Conservation (phyloP, 148 eudicot genomes). For the Chenopodium album region DNA sequence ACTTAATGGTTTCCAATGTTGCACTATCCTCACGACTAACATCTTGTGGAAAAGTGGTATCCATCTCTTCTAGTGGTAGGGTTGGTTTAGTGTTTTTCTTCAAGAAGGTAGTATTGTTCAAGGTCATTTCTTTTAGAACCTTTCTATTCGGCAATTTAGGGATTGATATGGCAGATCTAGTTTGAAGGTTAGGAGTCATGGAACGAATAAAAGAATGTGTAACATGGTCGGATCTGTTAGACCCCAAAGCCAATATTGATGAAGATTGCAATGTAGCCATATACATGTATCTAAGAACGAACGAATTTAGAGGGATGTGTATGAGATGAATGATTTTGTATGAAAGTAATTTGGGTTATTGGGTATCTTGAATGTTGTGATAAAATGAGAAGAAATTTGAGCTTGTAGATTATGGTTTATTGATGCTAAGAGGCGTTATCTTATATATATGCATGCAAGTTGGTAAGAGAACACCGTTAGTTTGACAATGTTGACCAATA, state of each 20-base stretch:
- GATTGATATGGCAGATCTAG: constrained; percentile 14
- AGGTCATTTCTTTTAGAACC: constrained; percentile 4
- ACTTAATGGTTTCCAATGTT: constrained; percentile 8
- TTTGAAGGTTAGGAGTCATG: background rate
- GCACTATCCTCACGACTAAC: background rate
- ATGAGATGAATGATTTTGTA: too few species aligned
- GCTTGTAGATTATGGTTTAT: background rate
- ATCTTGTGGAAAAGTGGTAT: background rate
- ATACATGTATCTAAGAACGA: too few species aligned
- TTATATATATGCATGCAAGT: constrained; percentile 17
- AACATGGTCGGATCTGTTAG: background rate
- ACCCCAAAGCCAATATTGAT: background rate
- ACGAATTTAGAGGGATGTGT: background rate
- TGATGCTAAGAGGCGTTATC: background rate
- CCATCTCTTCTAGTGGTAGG: background rate
- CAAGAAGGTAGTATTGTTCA: constrained; percentile 3
- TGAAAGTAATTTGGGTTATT: background rate
- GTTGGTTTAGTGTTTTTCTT: constrained; percentile 9
- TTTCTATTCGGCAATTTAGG: constrained; percentile 2
- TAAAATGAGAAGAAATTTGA: background rate
- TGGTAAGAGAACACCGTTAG: constrained; percentile 1
- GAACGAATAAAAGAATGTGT: background rate
- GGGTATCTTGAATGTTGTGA: background rate
- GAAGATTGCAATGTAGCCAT: constrained; percentile 10
- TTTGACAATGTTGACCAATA: constrained; percentile 23